These are phyloP conservation scores for Rhodotorula babjevae DNA, from an alignment of 768 basidiomycete species.

Conservation along the genomic window DNA sequence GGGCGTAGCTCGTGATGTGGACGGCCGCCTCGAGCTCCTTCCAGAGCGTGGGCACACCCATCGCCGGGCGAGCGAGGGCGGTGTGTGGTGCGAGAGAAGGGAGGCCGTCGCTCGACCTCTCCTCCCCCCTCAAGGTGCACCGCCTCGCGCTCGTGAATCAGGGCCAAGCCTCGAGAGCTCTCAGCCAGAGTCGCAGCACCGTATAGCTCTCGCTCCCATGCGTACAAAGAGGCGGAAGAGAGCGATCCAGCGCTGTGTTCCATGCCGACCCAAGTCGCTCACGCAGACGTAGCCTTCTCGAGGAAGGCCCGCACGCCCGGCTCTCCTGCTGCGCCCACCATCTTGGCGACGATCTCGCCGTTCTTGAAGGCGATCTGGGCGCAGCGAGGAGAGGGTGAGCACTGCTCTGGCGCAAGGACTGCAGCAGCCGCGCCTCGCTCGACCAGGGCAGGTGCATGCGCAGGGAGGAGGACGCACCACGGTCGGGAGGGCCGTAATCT, in stretches of 20 bases:
- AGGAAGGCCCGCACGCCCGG: conserved; percentile 25
- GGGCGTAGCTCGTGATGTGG: conserved; percentile 11
- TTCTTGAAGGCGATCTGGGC: conserved; percentile 34
- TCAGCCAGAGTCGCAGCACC: too few species aligned
- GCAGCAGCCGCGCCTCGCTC: too few species aligned
- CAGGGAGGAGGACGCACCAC: conserved; percentile 5
- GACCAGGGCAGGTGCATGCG: too few species aligned
- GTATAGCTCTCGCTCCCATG: too few species aligned
- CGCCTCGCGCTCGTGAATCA: too few species aligned
- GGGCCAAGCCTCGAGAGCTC: too few species aligned
- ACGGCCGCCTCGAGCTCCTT: conserved; percentile 14
- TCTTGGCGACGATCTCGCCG: conserved; percentile 24
- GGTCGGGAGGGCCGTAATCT: conserved; percentile 25
- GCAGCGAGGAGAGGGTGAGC: background rate
- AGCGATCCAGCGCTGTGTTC: conserved; percentile 2
- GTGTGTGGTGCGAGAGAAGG: background rate
- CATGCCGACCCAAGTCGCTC: background rate
- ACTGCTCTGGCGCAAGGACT: too few species aligned
- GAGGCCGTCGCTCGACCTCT: too few species aligned
- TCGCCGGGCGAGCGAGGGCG: background rate
- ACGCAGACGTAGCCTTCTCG: conserved; percentile 13
- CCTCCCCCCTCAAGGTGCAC: background rate
- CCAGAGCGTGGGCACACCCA: conserved; percentile 29
- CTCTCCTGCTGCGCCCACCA: conserved; percentile 24
- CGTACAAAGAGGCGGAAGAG: background rate